phyloP scores from a whole-genome alignment of 306 rosid genomes.

The Datisca glomerata region DNA sequence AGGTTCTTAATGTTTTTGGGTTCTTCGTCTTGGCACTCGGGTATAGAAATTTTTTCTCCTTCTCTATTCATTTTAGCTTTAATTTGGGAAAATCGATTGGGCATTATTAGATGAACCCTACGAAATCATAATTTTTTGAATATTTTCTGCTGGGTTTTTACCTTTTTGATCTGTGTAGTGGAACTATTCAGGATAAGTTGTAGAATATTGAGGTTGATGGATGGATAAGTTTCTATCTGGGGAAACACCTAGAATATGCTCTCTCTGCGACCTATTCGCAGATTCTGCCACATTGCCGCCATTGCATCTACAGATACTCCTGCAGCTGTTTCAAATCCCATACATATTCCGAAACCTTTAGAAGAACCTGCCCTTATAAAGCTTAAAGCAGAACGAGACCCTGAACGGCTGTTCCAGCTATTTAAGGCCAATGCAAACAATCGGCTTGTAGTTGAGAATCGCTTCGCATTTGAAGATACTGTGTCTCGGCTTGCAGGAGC shows the following conservation, averaged over 20 bases:
- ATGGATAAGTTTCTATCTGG: conserved; percentile 24
- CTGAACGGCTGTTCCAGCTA: conserved; percentile 42
- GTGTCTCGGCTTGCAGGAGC: conserved; percentile 63
- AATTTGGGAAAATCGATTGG: neutral
- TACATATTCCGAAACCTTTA: conserved; percentile 13
- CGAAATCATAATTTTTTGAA: neutral
- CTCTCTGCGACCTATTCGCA: conserved; percentile 57
- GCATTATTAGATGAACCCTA: neutral
- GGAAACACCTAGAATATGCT: conserved; percentile 42
- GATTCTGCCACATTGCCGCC: conserved; percentile 31
- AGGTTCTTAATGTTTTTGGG: conserved; percentile 3
- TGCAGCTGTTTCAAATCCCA: conserved; percentile 6
- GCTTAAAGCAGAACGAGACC: conserved; percentile 57
- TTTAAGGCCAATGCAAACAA: conserved; percentile 63
- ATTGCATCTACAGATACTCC: conserved; percentile 12
- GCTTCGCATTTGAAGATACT: conserved; percentile 57
- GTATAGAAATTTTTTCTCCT: neutral
- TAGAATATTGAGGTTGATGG: conserved; percentile 21
- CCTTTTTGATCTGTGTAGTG: conserved; percentile 3
- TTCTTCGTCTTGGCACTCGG: conserved; percentile 4
- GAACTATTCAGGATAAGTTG: conserved; percentile 7
- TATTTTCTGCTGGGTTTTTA: neutral
- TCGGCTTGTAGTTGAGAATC: conserved; percentile 40
- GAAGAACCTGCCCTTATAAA: conserved; percentile 39
- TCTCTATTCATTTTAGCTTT: conserved; percentile 1